Percentiles rank a stretch among this genome's conserved stretches.
These are phyloP conservation scores for Huntiella abstrusa DNA, from an alignment of 2,329 filamentous ascomycete genomes.

Conservation along the genomic window DNA sequence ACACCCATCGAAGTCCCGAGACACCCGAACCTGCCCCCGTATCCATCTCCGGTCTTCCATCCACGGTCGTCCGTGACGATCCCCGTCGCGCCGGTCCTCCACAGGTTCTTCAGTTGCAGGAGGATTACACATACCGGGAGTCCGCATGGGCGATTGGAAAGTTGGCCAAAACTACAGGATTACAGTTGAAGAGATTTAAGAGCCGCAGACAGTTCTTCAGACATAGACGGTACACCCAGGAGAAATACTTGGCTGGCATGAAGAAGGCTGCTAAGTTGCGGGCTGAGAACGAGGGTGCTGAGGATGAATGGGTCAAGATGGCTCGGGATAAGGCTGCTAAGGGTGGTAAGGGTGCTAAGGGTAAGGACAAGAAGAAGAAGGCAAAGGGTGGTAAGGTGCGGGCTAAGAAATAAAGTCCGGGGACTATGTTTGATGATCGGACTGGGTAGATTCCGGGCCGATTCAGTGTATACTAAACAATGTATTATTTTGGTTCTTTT, in stretches of 20 bases:
- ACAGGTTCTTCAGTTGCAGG: slow-evolving; percentile 29
- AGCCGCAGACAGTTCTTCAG: slow-evolving; percentile 32
- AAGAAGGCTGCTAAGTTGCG: slow-evolving; percentile 20
- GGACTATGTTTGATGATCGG: neutral
- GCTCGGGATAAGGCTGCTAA: slow-evolving; percentile 15
- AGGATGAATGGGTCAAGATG: slow-evolving; percentile 15
- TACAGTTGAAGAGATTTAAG: slow-evolving; percentile 29
- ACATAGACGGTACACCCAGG: slow-evolving; percentile 23
- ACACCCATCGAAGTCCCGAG: slow-evolving; percentile 25
- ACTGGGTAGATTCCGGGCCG: neutral
- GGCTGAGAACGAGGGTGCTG: slow-evolving; percentile 12
- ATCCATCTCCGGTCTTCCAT: slow-evolving; percentile 29
- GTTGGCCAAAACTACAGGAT: slow-evolving; percentile 31
- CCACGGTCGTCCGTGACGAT: slow-evolving; percentile 24
- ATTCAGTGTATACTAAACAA: slow-evolving; percentile 5
- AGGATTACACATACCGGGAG: slow-evolving; percentile 40
- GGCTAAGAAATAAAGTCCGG: slow-evolving; percentile 7
- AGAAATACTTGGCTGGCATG: slow-evolving; percentile 24
- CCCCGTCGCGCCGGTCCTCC: slow-evolving; percentile 22
- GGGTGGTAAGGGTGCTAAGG: slow-evolving; percentile 16
- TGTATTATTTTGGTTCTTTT: slow-evolving; percentile 1
- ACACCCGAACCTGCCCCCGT: slow-evolving; percentile 21
- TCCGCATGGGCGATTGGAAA: slow-evolving; percentile 40
- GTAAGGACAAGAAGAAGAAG: slow-evolving; percentile 17
- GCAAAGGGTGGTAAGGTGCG: slow-evolving; percentile 20